A percentile compares a stretch with the other conserved stretches of the same genome.
phyloP scores from a whole-genome alignment of 768 basidiomycete species.

The Pholiota conissans region DNA sequence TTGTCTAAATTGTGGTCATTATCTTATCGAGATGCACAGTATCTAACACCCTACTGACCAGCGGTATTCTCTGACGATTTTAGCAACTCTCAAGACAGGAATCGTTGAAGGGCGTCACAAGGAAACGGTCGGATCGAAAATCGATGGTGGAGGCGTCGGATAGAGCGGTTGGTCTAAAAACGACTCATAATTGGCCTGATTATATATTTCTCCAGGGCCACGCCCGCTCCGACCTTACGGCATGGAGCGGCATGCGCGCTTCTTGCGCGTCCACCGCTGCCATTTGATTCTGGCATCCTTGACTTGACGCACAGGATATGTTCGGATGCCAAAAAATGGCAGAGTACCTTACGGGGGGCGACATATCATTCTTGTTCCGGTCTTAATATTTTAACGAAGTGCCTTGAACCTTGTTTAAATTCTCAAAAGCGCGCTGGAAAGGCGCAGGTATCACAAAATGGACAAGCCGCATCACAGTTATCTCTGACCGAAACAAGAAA shows the following conservation, averaged over 20 bases:
- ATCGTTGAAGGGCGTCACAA: neutral
- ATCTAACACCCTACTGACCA: neutral
- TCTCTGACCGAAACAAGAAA: neutral
- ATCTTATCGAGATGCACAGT: neutral
- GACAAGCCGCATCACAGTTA: neutral
- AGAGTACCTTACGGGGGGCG: neutral
- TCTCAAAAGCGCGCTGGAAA: neutral
- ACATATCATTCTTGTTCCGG: neutral
- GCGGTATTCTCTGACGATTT: neutral
- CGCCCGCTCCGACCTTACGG: conserved; percentile 3
- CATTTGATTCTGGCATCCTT: neutral
- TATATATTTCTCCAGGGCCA: conserved; percentile 3
- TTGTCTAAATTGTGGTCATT: neutral
- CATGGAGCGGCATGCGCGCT: neutral
- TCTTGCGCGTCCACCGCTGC: neutral
- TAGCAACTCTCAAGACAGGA: neutral
- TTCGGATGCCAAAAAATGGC: neutral
- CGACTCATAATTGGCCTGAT: neutral
- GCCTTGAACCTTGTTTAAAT: neutral
- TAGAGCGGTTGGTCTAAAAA: neutral
- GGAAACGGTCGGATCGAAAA: neutral
- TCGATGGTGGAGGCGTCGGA: neutral
- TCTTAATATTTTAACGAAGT: neutral
- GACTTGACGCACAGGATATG: neutral
- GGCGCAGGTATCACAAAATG: neutral